Evolutionary conservation across 169 alveolate genomes (phyloP).

Genomic region (Eimeria nieschulzi): DNA sequence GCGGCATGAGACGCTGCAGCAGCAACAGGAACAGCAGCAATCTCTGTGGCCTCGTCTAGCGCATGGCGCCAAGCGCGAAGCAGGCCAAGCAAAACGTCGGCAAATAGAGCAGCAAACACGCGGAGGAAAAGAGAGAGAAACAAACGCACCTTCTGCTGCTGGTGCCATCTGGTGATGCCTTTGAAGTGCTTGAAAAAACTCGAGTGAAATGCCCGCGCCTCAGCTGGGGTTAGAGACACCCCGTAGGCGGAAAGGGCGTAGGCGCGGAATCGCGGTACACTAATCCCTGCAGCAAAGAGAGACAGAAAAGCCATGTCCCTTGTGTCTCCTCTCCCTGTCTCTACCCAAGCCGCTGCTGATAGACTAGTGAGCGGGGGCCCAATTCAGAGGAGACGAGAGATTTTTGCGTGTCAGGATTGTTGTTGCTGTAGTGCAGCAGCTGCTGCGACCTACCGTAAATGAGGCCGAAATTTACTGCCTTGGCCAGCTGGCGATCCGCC

Average conservation of each 20-base stretch:
- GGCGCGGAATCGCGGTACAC: constrained; percentile 82
- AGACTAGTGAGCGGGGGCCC: no score
- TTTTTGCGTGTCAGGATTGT: no score
- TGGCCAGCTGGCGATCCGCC: constrained; percentile 90
- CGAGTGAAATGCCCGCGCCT: constrained; percentile 83
- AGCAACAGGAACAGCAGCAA: background rate
- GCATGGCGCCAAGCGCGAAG: background rate
- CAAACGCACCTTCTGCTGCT: constrained; percentile 81
- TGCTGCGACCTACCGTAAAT: constrained; percentile 81
- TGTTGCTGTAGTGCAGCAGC: background rate
- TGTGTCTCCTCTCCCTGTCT: background rate
- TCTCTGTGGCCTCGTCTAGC: background rate
- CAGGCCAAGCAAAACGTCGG: background rate
- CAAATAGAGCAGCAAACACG: constrained; percentile 30
- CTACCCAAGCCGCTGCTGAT: background rate
- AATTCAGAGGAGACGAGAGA: no score
- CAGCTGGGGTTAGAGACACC: constrained; percentile 80
- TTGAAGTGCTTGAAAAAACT: constrained; percentile 84
- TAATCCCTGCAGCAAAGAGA: constrained; percentile 72
- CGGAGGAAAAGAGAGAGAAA: constrained; percentile 39
- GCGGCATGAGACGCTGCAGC: constrained; percentile 51
- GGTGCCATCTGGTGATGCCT: constrained; percentile 88
- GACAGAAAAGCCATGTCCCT: background rate
- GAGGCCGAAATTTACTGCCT: constrained; percentile 89
- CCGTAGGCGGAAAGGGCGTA: constrained; percentile 87